phyloP scores from a whole-genome alignment of 805 yeast species.

The Hanseniaspora valbyensis region DNA sequence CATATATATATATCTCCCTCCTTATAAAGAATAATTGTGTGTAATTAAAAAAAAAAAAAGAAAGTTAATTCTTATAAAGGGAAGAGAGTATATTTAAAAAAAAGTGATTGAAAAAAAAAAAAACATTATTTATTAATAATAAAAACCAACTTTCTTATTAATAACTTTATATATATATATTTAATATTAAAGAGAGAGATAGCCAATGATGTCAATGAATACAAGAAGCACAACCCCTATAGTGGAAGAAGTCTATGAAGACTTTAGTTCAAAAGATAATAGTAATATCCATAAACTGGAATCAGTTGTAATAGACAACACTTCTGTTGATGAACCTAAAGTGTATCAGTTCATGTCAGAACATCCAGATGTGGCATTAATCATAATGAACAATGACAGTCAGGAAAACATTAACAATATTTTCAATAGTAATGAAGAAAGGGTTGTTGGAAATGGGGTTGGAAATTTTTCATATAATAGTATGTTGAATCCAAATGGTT shows the following conservation, averaged over 20 bases:
- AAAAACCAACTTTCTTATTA: no score
- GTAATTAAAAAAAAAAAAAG: no score
- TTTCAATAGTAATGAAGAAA: neutral
- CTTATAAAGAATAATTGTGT: no score
- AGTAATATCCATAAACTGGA: neutral
- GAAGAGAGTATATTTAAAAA: no score
- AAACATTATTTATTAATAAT: no score
- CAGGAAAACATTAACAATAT: neutral
- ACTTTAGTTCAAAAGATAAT: neutral
- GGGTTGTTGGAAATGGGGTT: no score
- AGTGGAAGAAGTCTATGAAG: constrained; percentile 3
- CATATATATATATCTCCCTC: no score
- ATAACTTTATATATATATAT: neutral
- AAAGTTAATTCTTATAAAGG: no score
- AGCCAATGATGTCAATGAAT: neutral
- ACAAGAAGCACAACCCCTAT: neutral
- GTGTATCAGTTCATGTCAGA: neutral
- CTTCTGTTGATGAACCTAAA: neutral
- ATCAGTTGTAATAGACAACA: neutral
- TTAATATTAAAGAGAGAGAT: neutral
- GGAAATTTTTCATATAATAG: no score
- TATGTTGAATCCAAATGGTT: no score
- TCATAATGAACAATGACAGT: neutral
- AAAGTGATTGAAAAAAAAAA: no score
- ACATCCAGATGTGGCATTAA: neutral